A percentile compares a stretch with the other conserved stretches of the same genome.
phyloP scores from a whole-genome alignment of 768 basidiomycete genomes.

The Trametes sanguinea region DNA sequence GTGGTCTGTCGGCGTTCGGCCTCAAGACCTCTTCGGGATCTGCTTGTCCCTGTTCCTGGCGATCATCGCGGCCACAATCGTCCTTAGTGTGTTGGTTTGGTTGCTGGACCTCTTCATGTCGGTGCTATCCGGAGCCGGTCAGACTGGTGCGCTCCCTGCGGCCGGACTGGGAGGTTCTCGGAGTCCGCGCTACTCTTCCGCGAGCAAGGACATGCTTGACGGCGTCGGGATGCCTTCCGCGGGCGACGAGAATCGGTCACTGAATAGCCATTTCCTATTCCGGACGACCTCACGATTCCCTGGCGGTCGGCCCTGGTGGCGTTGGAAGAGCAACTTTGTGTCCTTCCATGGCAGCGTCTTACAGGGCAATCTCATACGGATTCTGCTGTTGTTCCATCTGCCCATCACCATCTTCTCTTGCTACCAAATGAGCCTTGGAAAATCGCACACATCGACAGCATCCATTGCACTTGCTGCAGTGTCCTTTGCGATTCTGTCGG shows the following conservation, averaged over 20 bases:
- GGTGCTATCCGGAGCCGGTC: constrained; percentile 34
- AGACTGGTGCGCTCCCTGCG: constrained; percentile 33
- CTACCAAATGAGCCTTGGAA: constrained; percentile 76
- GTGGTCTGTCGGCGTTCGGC: constrained; percentile 77
- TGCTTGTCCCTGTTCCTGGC: constrained; percentile 83
- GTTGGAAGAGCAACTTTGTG: constrained; percentile 59
- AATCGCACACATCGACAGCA: constrained; percentile 49
- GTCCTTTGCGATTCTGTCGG: constrained; percentile 77
- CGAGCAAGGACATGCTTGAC: constrained; percentile 56
- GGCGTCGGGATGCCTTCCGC: constrained; percentile 26
- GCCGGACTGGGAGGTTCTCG: constrained; percentile 34
- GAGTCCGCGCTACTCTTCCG: constrained; percentile 44
- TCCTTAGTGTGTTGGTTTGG: constrained; percentile 73
- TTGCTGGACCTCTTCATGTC: constrained; percentile 59
- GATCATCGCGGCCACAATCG: constrained; percentile 71
- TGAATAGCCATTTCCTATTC: constrained; percentile 45
- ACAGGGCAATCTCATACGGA: constrained; percentile 88
- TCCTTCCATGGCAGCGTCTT: constrained; percentile 82
- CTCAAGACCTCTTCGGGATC: constrained; percentile 78
- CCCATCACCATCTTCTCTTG: constrained; percentile 91
- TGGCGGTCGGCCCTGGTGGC: constrained; percentile 45
- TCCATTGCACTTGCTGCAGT: constrained; percentile 80
- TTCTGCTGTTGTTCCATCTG: constrained; percentile 91
- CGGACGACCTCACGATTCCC: constrained; percentile 41
- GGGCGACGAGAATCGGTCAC: constrained; percentile 53